Conservation (phyloP, 2,329 filamentous ascomycete species). For the Zarea fungicola region DNA sequence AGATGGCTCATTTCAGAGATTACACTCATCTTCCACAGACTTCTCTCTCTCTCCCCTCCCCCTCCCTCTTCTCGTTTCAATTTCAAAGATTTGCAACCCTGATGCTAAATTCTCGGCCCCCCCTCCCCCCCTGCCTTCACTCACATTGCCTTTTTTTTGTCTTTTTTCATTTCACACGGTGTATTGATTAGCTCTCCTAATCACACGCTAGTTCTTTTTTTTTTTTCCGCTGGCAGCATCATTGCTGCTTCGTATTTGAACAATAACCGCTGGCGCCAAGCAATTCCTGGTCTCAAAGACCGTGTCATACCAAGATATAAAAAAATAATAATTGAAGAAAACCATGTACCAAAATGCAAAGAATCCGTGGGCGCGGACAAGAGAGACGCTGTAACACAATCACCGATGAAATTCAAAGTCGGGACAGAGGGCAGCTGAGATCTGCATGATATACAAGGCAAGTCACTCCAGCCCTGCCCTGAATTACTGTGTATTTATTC, state of each 20-base stretch:
- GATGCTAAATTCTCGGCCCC: too few species aligned
- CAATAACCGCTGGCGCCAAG: constrained; percentile 13
- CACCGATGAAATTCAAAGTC: neutral
- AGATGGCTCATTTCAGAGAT: too few species aligned
- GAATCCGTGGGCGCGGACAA: constrained; percentile 10
- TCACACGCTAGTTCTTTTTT: neutral
- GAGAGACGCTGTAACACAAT: constrained; percentile 12
- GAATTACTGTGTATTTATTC: constrained; percentile 59
- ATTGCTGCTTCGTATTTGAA: constrained; percentile 9
- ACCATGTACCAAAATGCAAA: constrained; percentile 13
- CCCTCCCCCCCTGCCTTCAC: too few species aligned
- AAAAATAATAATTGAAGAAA: constrained; percentile 16
- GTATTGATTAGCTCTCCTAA: neutral
- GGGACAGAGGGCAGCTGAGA: constrained; percentile 6
- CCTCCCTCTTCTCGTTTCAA: too few species aligned
- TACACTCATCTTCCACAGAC: too few species aligned
- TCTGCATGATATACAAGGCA: neutral
- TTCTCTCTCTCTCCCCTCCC: too few species aligned
- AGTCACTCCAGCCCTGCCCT: constrained; percentile 1
- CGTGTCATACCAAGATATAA: constrained; percentile 16
- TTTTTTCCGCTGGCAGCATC: constrained; percentile 3
- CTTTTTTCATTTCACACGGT: too few species aligned
- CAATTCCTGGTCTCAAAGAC: constrained; percentile 13
- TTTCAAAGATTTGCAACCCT: too few species aligned
- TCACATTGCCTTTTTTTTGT: too few species aligned